Evolutionary conservation across 2,329 filamentous ascomycete genomes (phyloP).

Genomic region (Allantophomopsis cytisporea): DNA sequence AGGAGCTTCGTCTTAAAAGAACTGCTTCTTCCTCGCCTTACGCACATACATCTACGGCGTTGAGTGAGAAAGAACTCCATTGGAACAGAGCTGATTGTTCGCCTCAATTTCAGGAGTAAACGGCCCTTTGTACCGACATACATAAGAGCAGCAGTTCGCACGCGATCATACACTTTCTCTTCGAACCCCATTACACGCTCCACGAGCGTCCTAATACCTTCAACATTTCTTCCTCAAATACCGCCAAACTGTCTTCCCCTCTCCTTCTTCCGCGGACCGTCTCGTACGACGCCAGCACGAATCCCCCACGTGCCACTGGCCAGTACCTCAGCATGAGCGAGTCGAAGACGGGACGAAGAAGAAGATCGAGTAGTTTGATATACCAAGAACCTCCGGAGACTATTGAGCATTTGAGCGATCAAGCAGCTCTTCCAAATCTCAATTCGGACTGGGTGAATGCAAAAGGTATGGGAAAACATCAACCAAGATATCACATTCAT

Average conservation of each 20-base stretch:
- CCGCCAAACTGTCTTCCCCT: constrained; percentile 92
- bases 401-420: constrained; percentile 93
- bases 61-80: no score
- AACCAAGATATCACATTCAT: neutral
- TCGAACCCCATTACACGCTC: no score
- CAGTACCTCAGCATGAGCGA: constrained; percentile 37
- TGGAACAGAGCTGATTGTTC: no score
- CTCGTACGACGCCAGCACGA: constrained; percentile 77
- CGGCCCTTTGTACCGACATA: no score
- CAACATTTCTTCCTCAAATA: constrained; percentile 35
- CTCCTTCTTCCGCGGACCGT: constrained; percentile 79
- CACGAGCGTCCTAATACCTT: constrained; percentile 8
- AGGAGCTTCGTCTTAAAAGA: no score
- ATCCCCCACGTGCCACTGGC: constrained; percentile 47
- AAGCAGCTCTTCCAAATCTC: constrained; percentile 84
- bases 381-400: constrained; percentile 96
- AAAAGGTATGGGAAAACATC: constrained; percentile 57
- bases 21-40: no score
- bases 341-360: constrained; percentile 60
- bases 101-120: no score
- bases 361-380: constrained; percentile 93
- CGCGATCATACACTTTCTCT: neutral
- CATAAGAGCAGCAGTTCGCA: no score
- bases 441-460: constrained; percentile 99
- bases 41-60: no score